Evolutionary conservation across 805 yeast genomes (phyloP).

Genomic region (Cyberlindnera suaveolens): DNA sequence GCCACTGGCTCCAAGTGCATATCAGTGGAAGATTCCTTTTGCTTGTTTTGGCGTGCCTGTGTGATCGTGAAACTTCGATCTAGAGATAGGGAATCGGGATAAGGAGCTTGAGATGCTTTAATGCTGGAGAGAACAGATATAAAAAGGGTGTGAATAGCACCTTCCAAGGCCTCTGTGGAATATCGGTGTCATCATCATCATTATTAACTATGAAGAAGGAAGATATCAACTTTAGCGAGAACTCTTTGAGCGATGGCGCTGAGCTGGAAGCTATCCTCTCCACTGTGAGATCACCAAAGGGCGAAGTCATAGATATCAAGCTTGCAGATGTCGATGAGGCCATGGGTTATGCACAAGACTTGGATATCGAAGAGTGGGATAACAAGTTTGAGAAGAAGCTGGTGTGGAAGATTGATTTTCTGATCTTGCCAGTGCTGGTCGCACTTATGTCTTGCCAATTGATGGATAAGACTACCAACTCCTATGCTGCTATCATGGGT

Average conservation of each 20-base stretch:
- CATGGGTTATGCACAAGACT: slow-evolving; percentile 27
- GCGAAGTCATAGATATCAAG: slow-evolving; percentile 23
- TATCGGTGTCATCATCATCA: background rate
- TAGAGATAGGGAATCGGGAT: too few species aligned
- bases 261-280: slow-evolving; percentile 7
- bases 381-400: slow-evolving; percentile 22
- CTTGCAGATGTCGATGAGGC: slow-evolving; percentile 35
- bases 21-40: too few species aligned
- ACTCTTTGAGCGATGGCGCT: slow-evolving; percentile 2
- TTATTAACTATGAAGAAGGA: slow-evolving; percentile 1
- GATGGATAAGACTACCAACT: slow-evolving; percentile 35
- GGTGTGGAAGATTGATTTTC: slow-evolving; percentile 32
- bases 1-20: too few species aligned
- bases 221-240: slow-evolving; percentile 1
- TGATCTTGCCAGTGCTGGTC: slow-evolving; percentile 32
- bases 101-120: too few species aligned
- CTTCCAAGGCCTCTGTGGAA: too few species aligned
- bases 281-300: slow-evolving; percentile 24
- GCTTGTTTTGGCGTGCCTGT: too few species aligned
- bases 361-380: slow-evolving; percentile 7
- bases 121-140: too few species aligned
- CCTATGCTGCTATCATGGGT: slow-evolving; percentile 47
- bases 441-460: slow-evolving; percentile 31
- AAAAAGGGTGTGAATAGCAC: too few species aligned
- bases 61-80: too few species aligned